Percentiles rank a stretch among this genome's conserved stretches.
These are phyloP conservation scores for Biscogniauxia mediterranea DNA, from an alignment of 2,329 filamentous ascomycete genomes.

Conservation along the genomic window DNA sequence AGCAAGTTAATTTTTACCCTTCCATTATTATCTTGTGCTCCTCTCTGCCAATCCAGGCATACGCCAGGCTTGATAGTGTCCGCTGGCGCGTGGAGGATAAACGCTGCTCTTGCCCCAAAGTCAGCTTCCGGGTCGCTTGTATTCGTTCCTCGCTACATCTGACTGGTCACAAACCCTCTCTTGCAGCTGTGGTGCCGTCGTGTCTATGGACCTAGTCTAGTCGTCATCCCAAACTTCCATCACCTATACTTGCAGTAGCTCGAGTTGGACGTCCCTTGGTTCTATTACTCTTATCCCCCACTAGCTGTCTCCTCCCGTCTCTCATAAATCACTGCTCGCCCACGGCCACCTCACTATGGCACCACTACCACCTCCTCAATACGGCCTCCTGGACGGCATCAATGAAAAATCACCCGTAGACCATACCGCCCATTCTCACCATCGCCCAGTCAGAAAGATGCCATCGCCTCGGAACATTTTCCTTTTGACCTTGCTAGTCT, in stretches of 20 bases:
- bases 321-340: conserved; percentile 1
- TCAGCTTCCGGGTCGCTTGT: neutral
- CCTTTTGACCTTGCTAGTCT: conserved; percentile 33
- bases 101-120: neutral
- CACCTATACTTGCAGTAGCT: conserved; percentile 22
- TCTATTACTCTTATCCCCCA: conserved; percentile 7
- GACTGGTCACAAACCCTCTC: neutral
- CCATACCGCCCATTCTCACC: conserved; percentile 5
- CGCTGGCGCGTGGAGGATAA: neutral
- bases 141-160: neutral
- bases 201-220: conserved; percentile 8
- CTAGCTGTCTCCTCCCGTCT: conserved; percentile 6
- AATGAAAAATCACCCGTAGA: conserved; percentile 10
- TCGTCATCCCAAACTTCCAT: conserved; percentile 12
- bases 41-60: neutral
- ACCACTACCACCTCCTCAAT: conserved; percentile 6
- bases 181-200: conserved; percentile 10
- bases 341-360: conserved; percentile 15
- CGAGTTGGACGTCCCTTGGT: conserved; percentile 15
- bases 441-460: conserved; percentile 33
- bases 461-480: conserved; percentile 37
- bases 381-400: conserved; percentile 4
- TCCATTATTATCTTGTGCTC: neutral
- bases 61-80: neutral
- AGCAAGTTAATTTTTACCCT: neutral